Evolutionary conservation across 768 basidiomycete species (phyloP), one percentile per base, ranked within the genome.

Genomic region (Tylopilus cervinicoccineus): DNA sequence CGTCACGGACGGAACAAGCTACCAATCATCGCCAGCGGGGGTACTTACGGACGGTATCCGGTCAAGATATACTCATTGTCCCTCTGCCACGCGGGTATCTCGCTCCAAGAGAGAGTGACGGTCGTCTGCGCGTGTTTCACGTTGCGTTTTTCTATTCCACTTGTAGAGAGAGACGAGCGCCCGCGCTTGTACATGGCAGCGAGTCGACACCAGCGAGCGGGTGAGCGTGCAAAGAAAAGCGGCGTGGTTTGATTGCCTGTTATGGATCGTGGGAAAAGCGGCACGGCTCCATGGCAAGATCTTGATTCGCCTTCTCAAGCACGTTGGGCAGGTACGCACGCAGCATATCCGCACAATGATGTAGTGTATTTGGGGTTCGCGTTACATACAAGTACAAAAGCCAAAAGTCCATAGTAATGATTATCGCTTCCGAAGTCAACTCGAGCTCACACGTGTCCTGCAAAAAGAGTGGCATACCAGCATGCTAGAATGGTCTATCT

Each of bases 1-100:
- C 28, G 38, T 20, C 26, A 29, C 26, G 34, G 39, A 38, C 40
- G 41, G 43, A 44, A 32, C 51, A 51, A 51, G 5, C 38, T 43
- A 41, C 44, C 23, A 50, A 44, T 44, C 31, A 37, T 37, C 14
- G 16, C 43, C 27, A 32, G 27, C 23, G 38, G 29, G 38, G 33
- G 53, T 48, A 45, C 71, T 58, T 58, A 86, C 88, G 78, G 72
- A 67, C 86, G 73, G 62, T 89, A 88, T 2, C 88, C 88, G 29
- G 66, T 67, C 48, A 82, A 32, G 51, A 89, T 87, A 60, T 78
- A 84, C 56, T 87, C 84, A 56, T 88, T 89, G 65, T 88, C 83
- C 54, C 70, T 76, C 65, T 81, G 80, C 84, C 85, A 90, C 28
- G 76, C 75, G 33, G 82, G 78, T 37, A 88, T 70, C 47, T 84